Conservation (phyloP, 441 rosid genomes). For the Jatropha podagrica region DNA sequence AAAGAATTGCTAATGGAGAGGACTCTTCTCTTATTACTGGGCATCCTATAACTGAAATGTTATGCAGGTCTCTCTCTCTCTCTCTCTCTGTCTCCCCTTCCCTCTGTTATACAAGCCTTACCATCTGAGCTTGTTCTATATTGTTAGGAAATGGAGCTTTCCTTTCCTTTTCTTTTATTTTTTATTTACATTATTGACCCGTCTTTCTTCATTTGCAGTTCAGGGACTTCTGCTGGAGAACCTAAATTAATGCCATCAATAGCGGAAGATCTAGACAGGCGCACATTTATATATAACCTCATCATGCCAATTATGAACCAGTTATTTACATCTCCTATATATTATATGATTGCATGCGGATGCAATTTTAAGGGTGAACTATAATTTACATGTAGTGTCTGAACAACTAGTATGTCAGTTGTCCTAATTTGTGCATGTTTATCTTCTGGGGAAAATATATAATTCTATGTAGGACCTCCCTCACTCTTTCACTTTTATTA, state of each 20-base stretch:
- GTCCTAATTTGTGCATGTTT: background rate
- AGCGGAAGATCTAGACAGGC: constrained; percentile 82
- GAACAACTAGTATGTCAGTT: background rate
- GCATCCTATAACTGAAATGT: constrained; percentile 66
- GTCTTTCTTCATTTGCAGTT: constrained; percentile 47
- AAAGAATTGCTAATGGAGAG: constrained; percentile 82
- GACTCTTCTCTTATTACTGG: constrained; percentile 72
- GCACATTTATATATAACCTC: constrained; percentile 85
- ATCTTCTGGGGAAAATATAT: background rate
- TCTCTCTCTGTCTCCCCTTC: background rate
- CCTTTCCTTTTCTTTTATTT: background rate
- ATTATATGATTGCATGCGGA: background rate
- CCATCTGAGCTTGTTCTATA: background rate
- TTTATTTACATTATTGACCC: constrained; percentile 9
- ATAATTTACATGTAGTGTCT: background rate
- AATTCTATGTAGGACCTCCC: background rate
- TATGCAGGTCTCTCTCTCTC: constrained; percentile 66
- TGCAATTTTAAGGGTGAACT: background rate
- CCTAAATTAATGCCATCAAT: constrained; percentile 88
- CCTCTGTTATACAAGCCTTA: background rate
- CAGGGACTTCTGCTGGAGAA: constrained; percentile 93
- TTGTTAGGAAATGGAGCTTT: background rate
- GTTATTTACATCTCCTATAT: constrained; percentile 37
- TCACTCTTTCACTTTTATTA: background rate
- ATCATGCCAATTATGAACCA: constrained; percentile 79